Conservation (phyloP, 192 early-diverging fungal species). For the Gamsiella multidivaricata region DNA sequence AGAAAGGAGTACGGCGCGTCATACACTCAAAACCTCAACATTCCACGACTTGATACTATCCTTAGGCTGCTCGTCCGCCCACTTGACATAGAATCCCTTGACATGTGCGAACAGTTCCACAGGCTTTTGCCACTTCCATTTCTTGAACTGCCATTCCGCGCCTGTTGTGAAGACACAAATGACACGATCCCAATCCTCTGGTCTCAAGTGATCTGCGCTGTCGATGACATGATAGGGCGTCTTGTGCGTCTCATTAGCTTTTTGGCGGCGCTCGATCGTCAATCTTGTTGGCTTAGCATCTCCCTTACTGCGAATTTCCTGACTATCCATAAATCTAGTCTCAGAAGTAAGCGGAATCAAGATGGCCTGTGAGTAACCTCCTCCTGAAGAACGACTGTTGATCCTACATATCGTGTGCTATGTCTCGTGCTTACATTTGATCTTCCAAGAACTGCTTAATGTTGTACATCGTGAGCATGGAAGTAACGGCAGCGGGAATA, state of each 20-base stretch:
- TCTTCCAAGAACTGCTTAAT: constrained; percentile 85
- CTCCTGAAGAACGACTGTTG: not conserved
- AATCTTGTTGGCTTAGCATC: constrained; percentile 73
- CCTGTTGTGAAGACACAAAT: constrained; percentile 93
- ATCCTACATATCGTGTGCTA: not conserved
- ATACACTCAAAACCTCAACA: constrained; percentile 63
- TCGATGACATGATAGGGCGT: constrained; percentile 85
- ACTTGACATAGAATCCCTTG: constrained; percentile 73
- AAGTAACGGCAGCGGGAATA: constrained; percentile 87
- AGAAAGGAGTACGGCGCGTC: constrained; percentile 33
- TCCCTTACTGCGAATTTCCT: constrained; percentile 71
- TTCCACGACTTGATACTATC: constrained; percentile 60
- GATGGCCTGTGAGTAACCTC: constrained; percentile 5
- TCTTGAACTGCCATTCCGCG: constrained; percentile 94
- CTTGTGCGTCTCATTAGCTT: constrained; percentile 59
- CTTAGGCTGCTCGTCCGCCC: constrained; percentile 58
- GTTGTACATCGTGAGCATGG: constrained; percentile 90
- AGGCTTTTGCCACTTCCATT: constrained; percentile 89
- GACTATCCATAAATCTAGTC: constrained; percentile 72
- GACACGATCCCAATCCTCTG: constrained; percentile 88
- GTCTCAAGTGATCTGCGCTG: constrained; percentile 73
- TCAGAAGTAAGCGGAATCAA: too few relatives aligned
- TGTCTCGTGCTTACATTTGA: constrained; percentile 66
- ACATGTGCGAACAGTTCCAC: constrained; percentile 84
- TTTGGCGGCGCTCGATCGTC: constrained; percentile 70